Evolutionary conservation across 495 filamentous ascomycete species (phyloP).

Genomic region (Neurospora sublineolata): DNA sequence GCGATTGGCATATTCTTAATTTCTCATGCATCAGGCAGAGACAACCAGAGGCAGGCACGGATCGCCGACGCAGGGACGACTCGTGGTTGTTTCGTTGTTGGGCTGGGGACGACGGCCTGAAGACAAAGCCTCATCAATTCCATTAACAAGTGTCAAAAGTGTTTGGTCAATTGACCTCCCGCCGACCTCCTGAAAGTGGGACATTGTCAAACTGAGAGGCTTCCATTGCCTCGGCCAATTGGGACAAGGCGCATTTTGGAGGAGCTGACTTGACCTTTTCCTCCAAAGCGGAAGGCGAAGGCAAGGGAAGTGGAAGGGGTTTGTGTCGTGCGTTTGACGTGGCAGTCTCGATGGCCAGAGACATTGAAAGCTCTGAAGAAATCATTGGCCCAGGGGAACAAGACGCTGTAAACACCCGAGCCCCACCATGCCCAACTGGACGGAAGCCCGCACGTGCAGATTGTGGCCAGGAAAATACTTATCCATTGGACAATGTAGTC

Average conservation of each 20-base stretch:
- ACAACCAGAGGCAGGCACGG: neutral
- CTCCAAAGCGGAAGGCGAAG: neutral
- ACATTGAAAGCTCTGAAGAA: neutral
- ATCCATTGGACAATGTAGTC: neutral
- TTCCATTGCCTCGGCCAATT: neutral
- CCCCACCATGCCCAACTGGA: neutral
- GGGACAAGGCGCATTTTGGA: neutral
- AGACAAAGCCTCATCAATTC: neutral
- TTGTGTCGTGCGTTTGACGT: neutral
- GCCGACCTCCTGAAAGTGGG: neutral
- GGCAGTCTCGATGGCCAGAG: neutral
- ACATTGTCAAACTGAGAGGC: neutral
- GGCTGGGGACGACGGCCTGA: neutral
- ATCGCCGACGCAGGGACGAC: neutral
- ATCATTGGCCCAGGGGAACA: neutral
- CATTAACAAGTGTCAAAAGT: neutral
- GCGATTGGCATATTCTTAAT: neutral
- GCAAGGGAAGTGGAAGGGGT: neutral
- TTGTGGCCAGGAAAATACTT: neutral
- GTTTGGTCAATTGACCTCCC: neutral
- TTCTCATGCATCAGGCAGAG: neutral
- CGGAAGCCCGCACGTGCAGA: neutral
- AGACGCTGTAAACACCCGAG: neutral
- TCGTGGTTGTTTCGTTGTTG: neutral
- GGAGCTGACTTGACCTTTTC: neutral